Conservation (phyloP, 805 yeast species). For the Saccharomyces jurei region DNA sequence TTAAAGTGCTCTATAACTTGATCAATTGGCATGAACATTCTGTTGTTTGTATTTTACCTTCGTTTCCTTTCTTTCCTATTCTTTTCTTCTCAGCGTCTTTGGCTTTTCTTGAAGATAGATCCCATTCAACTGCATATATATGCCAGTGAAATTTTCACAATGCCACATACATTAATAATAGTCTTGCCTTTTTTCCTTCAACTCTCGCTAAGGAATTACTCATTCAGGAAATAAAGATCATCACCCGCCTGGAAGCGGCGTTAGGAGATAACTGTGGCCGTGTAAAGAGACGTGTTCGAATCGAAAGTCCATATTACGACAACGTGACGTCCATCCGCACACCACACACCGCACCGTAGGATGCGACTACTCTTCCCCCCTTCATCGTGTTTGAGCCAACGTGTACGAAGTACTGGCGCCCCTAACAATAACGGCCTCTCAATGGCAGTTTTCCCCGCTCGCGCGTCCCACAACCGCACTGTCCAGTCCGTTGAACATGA, state of each 20-base stretch:
- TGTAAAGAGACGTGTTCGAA: not conserved
- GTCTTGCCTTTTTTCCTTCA: not conserved
- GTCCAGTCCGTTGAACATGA: slow-evolving; percentile 24
- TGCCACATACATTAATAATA: not conserved
- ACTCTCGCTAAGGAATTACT: not conserved
- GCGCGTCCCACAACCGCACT: slow-evolving; percentile 21
- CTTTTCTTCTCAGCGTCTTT: not conserved
- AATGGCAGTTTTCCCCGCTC: not conserved
- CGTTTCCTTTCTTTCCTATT: not conserved
- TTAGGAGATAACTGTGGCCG: not conserved
- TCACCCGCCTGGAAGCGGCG: not conserved
- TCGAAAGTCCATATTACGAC: not conserved
- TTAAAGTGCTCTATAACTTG: slow-evolving; percentile 27
- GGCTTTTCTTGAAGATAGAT: not conserved
- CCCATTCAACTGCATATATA: not conserved
- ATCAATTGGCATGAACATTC: slow-evolving; percentile 21
- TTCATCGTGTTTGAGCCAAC: not conserved
- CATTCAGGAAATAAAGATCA: not conserved
- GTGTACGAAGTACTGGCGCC: not conserved
- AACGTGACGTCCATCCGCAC: not conserved
- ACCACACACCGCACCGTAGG: not conserved
- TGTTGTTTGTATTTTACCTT: not conserved
- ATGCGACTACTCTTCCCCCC: not conserved
- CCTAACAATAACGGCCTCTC: not conserved
- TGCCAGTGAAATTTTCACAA: not conserved